Base-by-base conservation (phyloP, 1,284 basidiomycete genomes). In the Porphyrellus sp. region DNA sequence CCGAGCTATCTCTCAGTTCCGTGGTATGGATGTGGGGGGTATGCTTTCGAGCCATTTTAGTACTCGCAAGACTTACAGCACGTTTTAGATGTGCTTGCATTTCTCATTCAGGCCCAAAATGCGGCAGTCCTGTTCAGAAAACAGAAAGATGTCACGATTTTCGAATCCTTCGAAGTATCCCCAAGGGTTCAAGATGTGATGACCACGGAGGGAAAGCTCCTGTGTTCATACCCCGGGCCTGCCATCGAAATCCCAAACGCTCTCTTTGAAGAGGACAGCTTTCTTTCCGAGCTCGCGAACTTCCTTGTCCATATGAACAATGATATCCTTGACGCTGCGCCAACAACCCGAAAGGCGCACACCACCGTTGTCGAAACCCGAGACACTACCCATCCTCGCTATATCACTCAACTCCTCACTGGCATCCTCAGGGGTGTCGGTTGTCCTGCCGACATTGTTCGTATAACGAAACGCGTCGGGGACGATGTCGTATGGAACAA, bases 21-120 rank as follows among this genome's bases (percentile, higher is more conserved):
- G 31, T 4, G 7, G 21, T 8, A 61, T 65, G 63, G 3, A 30
- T 5, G 31, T 8, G 0, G 62, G 60, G 38, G 64, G 63, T 67
- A 25, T 18, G 60, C 0, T 20, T n/a, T 39, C 16, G 2, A 12
- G 0, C 13, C 12, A 0, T 15, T 8, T 15, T 5, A 1, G 5
- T n/a, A 15, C n/a, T 24, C 4, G 0, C 5, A 16, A 5, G 2
- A 15, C 40, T 64, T 12, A 60, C n/a, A 6, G 23, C 16, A 0
- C 30, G 12, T 21, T n/a, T n/a, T n/a, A 68, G 65, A 59, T 37
- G 18, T 63, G 7, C 52, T 72, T 2, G 56, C 56, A 4, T 60
- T 72, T 28, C 53, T 61, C 18, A 63, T 76, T 12, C 63, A 59
- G 4, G 66, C 66, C 0, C 74, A 74, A 38, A 76, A 76, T 47